Evolutionary conservation across 192 early-diverging fungal genomes (phyloP).

Genomic region (Podila horticola): DNA sequence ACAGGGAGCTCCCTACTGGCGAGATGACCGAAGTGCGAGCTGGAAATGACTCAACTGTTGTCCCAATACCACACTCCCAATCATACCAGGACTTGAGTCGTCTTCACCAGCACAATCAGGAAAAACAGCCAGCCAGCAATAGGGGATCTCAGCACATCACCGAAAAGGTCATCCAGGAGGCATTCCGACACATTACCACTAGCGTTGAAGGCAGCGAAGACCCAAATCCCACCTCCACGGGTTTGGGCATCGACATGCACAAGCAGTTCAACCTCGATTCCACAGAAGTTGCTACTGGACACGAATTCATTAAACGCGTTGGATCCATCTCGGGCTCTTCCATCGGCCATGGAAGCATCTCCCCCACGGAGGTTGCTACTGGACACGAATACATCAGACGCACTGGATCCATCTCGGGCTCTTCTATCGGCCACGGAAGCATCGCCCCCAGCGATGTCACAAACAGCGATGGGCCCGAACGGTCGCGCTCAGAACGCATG

Average conservation of each 20-base stretch:
- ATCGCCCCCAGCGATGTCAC: background rate
- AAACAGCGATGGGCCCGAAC: background rate
- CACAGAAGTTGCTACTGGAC: background rate
- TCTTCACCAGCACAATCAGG: background rate
- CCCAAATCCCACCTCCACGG: slow-evolving; percentile 12
- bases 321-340: slow-evolving; percentile 2
- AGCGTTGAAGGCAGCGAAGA: background rate
- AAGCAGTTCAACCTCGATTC: background rate
- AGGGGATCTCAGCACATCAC: background rate
- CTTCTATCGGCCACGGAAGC: background rate
- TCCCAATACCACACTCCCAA: background rate
- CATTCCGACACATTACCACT: background rate
- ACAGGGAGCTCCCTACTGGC: background rate
- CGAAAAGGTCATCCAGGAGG: background rate
- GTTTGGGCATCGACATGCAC: slow-evolving; percentile 30
- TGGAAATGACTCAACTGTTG: background rate
- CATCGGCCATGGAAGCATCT: background rate
- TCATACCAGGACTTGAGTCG: background rate
- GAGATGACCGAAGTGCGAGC: slow-evolving; percentile 1
- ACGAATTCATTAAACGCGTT: background rate
- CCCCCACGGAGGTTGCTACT: background rate
- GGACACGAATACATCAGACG: background rate
- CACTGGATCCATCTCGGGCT: slow-evolving; percentile 1
- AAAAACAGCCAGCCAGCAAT: background rate
- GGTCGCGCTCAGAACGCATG: slow-evolving; percentile 4